Conservation (phyloP, 441 rosid species). For the Croton laevigatus region DNA sequence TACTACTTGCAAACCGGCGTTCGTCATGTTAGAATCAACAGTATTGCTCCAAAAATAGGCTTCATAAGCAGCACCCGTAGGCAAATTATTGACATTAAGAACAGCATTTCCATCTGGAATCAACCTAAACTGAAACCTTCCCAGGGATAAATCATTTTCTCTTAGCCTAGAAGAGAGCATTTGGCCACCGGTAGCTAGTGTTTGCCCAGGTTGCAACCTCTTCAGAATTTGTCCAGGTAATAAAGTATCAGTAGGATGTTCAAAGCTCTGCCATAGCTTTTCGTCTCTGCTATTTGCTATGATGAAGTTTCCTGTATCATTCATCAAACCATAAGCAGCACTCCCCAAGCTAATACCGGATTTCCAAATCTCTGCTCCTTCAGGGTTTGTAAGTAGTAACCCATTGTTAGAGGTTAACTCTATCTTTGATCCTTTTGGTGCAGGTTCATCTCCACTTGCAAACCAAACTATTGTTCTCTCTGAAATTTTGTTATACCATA, state of each 20-base stretch:
- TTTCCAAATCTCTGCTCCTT: conserved; percentile 28
- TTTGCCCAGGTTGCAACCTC: conserved; percentile 35
- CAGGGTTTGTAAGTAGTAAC: conserved; percentile 26
- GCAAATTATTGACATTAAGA: conserved; percentile 26
- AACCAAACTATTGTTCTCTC: conserved; percentile 36
- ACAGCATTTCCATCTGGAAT: conserved; percentile 24
- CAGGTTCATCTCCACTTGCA: conserved; percentile 27
- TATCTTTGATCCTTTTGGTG: conserved; percentile 31
- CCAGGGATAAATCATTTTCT: conserved; percentile 28
- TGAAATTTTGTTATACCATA: conserved; percentile 16
- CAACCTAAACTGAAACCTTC: conserved; percentile 38
- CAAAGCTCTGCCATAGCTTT: conserved; percentile 44
- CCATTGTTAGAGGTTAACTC: conserved; percentile 24
- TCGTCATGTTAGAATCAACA: conserved; percentile 1
- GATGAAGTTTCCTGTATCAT: conserved; percentile 42
- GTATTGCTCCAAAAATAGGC: conserved; percentile 21
- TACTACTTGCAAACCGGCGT: conserved; percentile 16
- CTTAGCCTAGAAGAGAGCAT: conserved; percentile 19
- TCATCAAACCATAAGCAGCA: conserved; percentile 27
- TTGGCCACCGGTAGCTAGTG: not conserved
- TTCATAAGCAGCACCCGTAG: not conserved
- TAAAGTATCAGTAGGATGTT: conserved; percentile 41
- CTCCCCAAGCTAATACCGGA: not conserved
- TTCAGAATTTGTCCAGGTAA: conserved; percentile 38
- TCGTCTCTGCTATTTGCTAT: conserved; percentile 10